Base-by-base conservation (phyloP, 192 early-diverging fungal genomes). In the Oehlia diaphana region DNA sequence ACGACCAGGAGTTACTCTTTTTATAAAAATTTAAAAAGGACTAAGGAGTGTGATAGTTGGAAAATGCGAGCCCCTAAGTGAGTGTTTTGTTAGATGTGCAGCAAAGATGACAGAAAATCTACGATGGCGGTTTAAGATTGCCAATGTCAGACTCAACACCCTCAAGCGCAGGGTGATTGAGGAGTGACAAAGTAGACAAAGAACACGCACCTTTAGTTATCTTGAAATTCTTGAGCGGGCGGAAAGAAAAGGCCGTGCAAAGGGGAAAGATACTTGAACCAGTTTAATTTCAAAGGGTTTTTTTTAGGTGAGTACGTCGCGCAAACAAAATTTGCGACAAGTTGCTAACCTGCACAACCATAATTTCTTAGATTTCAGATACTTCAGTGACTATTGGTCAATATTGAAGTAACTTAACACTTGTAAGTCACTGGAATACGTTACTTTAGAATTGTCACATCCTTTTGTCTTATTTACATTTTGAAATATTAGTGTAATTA, bases 21-120 rank as follows among this genome's bases (percentile, higher is more conserved):
- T 73, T 74, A 49, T 74, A 74, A 47, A 49, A 47, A 61, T 74
- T 74, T 53, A 53, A 74, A 74, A 26, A 44, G 72, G 72, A 53
- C 72, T 74, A 74, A 74, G 72, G 72, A 74, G 72, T 74, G 72
- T 74, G 72, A 74, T 39, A 61, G 72, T 74, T 74, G 72, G 72
- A 74, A 74, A 74, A 74, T 74, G 72, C 49, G 72, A 74, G 72
- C 72, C 72, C 72, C 72, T 74, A 74, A 74, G 72, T 74, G 72
- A 74, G 72, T 74, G 72, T 74, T 74, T 74, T 53, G 72, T 74
- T 74, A 74, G 72, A 74, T 74, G 72, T 74, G 72, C n/a, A 26
- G 23, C 23, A 53, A 31, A 53, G 39, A 53, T 47, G 49, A 74
- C 39, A 26, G 26, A 47, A 37, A 74, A 74, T 47, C 39, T 47